Base-by-base conservation (phyloP, 768 basidiomycete genomes). In the Termitomyces bulborhizus region DNA sequence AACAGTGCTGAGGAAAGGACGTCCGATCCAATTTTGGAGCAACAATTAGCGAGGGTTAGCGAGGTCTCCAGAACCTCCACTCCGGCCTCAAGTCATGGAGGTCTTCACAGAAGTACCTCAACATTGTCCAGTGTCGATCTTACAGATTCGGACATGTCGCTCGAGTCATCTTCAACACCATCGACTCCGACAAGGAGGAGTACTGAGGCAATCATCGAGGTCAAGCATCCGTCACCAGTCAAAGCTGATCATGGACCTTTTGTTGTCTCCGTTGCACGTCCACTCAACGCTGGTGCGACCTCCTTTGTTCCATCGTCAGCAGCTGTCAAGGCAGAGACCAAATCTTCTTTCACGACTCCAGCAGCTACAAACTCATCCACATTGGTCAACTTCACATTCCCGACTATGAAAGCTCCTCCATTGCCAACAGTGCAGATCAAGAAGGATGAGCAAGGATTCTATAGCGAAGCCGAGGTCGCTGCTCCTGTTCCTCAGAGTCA, bases 361-460 rank as follows among this genome's bases (percentile, higher is more conserved):
- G 46, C 57, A 55, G 51, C 57, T 40, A 43, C 56, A 51, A 55
- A 62, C 53, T 46, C 61, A 12, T 58, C 66, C 12, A 57, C 68
- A 9, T 69, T 72, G 53, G 57, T 58, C 26, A 63, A 74, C 51
- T 78, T 82, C 62, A 70, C 76, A 46, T 77, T 83, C 68, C 77
- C 83, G 3, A 76, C 79, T 0, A 69, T 78, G 46, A 72, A 73
- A 47, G 64, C 69, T 21, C 70, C 73, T n/a, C 65, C 69, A 3
- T 68, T 74, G 11, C 68, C 75, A 13, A 62, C 67, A 12, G 63
- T 73, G 57, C 74, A 71, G 59, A 68, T 80, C 46, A 75, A 75
- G 67, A 82, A 79, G 60, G 81, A 82, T 53, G 80, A 79, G 24
- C 73, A 77, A 42, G 81, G 77, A 0, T 78, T 82, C 62, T 77